Conservation (phyloP, 257 asterid species). For the Solanum appendiculatum region DNA sequence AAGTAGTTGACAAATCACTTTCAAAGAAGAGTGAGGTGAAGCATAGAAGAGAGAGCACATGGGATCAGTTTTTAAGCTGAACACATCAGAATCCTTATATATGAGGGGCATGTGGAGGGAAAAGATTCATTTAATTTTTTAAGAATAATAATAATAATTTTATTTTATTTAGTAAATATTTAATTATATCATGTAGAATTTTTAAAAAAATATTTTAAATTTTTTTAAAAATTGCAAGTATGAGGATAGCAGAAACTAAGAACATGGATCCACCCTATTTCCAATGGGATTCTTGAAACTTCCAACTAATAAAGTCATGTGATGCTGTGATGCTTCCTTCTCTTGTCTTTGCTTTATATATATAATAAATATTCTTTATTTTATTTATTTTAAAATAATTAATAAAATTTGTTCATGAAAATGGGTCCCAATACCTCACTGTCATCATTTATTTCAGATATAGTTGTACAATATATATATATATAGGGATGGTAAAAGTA, state of each 20-base stretch:
- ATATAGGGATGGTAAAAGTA: background rate
- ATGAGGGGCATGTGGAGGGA: slow-evolving; percentile 40
- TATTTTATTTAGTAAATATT: background rate
- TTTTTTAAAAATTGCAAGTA: background rate
- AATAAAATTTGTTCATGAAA: background rate
- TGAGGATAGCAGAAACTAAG: slow-evolving; percentile 14
- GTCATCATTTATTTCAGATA: background rate
- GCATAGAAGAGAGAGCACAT: slow-evolving; percentile 45
- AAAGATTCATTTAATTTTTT: slow-evolving; percentile 26
- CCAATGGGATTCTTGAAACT: slow-evolving; percentile 27
- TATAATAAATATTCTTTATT: background rate
- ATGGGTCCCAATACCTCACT: background rate
- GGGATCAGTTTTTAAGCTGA: slow-evolving; percentile 31
- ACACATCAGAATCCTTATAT: slow-evolving; percentile 16
- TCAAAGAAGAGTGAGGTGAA: slow-evolving; percentile 50
- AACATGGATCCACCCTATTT: slow-evolving; percentile 56
- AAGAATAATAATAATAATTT: background rate
- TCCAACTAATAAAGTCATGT: slow-evolving; percentile 64
- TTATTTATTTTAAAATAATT: background rate
- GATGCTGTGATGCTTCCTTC: slow-evolving; percentile 30
- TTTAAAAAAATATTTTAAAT: background rate
- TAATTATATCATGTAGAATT: background rate
- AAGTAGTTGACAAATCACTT: slow-evolving; percentile 56
- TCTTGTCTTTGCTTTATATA: slow-evolving; percentile 17
- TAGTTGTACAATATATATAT: no score